These are phyloP conservation scores for Salvia rosmarinus DNA, from an alignment of 257 asterid species.

Conservation along the genomic window DNA sequence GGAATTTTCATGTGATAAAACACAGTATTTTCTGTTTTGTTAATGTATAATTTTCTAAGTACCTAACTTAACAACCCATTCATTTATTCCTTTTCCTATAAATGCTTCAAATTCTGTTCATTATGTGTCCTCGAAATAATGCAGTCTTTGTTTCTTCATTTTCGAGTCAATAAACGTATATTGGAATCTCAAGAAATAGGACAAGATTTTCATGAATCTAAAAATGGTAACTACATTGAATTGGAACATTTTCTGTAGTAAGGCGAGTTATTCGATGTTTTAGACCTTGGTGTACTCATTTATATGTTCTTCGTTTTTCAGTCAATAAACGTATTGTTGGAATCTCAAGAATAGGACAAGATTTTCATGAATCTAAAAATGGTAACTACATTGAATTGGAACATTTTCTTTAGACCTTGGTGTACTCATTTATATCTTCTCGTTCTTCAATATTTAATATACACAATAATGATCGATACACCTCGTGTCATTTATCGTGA, in stretches of 20 bases:
- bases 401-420: not conserved
- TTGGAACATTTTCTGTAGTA: not conserved
- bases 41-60: constrained; percentile 12
- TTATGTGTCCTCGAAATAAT: not conserved
- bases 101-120: not conserved
- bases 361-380: not conserved
- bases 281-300: not conserved
- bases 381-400: not conserved
- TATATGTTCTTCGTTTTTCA: not conserved
- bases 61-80: constrained; percentile 7
- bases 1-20: constrained; percentile 38
- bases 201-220: not conserved
- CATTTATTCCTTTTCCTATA: not conserved
- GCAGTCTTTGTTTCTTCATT: not conserved
- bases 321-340: not conserved
- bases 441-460: not conserved
- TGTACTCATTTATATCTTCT: not conserved
- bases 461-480: not conserved
- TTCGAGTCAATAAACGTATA: not conserved
- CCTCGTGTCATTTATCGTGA: too few species aligned
- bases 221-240: not conserved
- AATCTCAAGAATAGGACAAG: not conserved
- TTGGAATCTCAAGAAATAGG: not conserved
- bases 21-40: constrained; percentile 5
- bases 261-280: too few species aligned